Evolutionary conservation across 306 rosid species (phyloP), one percentile per base, ranked within the genome.

Genomic region (Ammopiptanthus mongolicus): DNA sequence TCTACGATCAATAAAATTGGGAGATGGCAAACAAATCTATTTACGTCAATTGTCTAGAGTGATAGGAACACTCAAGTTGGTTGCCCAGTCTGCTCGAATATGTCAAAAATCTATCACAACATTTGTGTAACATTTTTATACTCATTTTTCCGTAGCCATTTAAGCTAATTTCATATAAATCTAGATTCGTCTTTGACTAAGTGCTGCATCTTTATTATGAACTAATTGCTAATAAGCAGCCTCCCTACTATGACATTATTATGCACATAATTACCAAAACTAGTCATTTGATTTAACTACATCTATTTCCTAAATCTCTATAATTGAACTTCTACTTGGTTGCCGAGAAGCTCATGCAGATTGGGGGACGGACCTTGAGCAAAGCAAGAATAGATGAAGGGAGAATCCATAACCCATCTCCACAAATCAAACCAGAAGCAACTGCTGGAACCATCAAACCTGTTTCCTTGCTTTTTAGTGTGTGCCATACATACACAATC

Each of bases 381-480:
- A 96, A 70, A 12, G 99, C 97, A 34, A 96, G 97, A 82, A 96
- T 69, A 8, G 99, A 96, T 14, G 92, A 86, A 29, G 98, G 98
- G 8, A 96, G 96, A 85, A 96, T 90, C 99, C 99, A 96, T 19
- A 96, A 74, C 9, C 99, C 99, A 59, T 96, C 99, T 29, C 99
- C 99, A 80, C 99, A 92, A 31, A 96, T 96, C 87, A 96, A 89
- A 74, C 99, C 99, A 44, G 99, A 96, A 68, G 99, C 99, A 66
- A 88, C 93, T 3, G 97, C 98, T 0, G 99, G 99, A 79, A 92
- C 77, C 99, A 96, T 89, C 77, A 89, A 69, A 51, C 78, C 63
- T 0, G 99, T 98, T 57, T 77, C 81, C 3, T 51, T 82, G 13
- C 48, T 65, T 52, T 89, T 84, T 6, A 92, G 50, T 50, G 28